phyloP scores from a whole-genome alignment of 2,329 filamentous ascomycete genomes.

The Plectosphaerella cucumerina region DNA sequence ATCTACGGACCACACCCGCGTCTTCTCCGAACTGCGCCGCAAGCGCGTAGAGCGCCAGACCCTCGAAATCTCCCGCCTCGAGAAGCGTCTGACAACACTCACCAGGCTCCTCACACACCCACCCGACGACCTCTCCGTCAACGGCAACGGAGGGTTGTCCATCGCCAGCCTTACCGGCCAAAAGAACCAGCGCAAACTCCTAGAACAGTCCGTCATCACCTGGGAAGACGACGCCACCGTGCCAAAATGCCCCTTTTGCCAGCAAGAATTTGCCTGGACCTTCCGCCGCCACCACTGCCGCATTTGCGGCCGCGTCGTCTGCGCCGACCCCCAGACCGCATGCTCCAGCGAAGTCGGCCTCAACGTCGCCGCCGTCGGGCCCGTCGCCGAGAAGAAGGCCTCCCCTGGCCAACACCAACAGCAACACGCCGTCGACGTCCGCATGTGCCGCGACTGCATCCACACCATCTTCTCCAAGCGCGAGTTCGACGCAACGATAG shows the following conservation, averaged over 20 bases:
- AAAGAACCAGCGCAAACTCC: constrained; percentile 69
- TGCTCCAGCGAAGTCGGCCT: constrained; percentile 84
- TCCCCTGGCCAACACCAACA: constrained; percentile 16
- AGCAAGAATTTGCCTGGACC: constrained; percentile 93
- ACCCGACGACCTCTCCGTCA: constrained; percentile 59
- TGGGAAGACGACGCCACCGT: constrained; percentile 93
- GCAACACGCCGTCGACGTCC: constrained; percentile 72
- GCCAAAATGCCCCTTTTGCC: constrained; percentile 82
- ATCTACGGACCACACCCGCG: constrained; percentile 65
- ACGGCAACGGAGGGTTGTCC: constrained; percentile 48
- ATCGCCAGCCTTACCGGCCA: constrained; percentile 60
- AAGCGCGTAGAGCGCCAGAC: constrained; percentile 79
- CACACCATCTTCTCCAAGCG: constrained; percentile 58
- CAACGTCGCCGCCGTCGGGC: constrained; percentile 54
- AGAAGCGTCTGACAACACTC: constrained; percentile 87
- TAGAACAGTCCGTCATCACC: constrained; percentile 89
- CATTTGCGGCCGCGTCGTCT: constrained; percentile 89
- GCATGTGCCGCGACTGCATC: constrained; percentile 90
- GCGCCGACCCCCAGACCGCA: constrained; percentile 76
- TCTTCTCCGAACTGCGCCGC: constrained; percentile 67
- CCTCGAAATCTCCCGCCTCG: constrained; percentile 81
- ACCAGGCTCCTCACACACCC: constrained; percentile 78
- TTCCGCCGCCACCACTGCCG: constrained; percentile 93
- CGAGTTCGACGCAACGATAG: constrained; percentile 71
- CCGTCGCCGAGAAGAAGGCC: constrained; percentile 37